Evolutionary conservation across 768 basidiomycete species (phyloP).

Genomic region (Lentinus brumalis): DNA sequence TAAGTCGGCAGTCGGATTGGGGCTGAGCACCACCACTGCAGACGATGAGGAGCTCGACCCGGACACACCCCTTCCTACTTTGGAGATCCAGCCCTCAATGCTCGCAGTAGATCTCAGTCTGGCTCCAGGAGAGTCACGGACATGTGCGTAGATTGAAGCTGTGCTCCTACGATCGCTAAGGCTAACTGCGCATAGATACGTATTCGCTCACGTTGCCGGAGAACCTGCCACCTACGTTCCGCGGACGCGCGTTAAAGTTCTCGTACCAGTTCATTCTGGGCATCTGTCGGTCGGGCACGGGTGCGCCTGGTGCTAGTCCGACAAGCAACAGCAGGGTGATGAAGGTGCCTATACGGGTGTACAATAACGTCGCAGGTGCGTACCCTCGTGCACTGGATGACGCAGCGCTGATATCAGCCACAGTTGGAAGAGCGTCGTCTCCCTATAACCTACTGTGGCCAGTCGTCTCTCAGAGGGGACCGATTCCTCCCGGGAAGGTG

Average conservation of each 20-base stretch:
- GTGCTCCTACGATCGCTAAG: not conserved
- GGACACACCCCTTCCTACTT: conserved; percentile 75
- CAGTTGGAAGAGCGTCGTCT: conserved; percentile 52
- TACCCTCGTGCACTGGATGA: conserved; percentile 1
- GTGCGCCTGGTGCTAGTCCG: conserved; percentile 31
- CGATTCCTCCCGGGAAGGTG: conserved; percentile 11
- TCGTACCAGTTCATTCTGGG: conserved; percentile 91
- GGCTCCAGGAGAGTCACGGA: conserved; percentile 80
- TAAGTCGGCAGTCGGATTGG: conserved; percentile 32
- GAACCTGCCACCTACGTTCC: conserved; percentile 87
- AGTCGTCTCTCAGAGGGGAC: conserved; percentile 34
- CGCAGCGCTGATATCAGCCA: not conserved
- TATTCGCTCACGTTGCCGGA: conserved; percentile 78
- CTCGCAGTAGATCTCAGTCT: conserved; percentile 85
- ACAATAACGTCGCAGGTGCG: conserved; percentile 83
- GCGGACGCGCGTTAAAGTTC: conserved; percentile 81
- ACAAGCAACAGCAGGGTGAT: conserved; percentile 73
- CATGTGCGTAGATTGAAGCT: conserved; percentile 57
- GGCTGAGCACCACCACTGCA: conserved; percentile 23
- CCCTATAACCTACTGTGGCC: conserved; percentile 90
- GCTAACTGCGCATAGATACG: conserved; percentile 53
- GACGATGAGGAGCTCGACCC: conserved; percentile 54
- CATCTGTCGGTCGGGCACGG: conserved; percentile 62
- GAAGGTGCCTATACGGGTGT: conserved; percentile 90
- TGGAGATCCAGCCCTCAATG: conserved; percentile 85